Base-by-base conservation (phyloP, 192 early-diverging fungal genomes). In the Coemansia reversa region DNA sequence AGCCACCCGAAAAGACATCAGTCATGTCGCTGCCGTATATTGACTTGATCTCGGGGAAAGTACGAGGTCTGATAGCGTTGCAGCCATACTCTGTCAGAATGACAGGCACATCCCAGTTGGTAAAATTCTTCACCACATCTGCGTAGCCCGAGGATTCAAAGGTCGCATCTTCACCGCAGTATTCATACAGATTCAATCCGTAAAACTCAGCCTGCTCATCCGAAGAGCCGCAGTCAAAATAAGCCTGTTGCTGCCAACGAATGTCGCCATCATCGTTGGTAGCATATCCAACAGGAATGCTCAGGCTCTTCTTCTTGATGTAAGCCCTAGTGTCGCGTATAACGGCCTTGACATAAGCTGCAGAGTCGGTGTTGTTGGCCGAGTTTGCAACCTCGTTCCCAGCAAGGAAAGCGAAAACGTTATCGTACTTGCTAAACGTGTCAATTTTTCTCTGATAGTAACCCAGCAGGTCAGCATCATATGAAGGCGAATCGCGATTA, bases 381-480 rank as follows among this genome's bases (percentile, higher is more conserved):
- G 86, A 81, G 70, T 89, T 90, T 14, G 87, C 86, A 1, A 90
- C 89, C 70, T 92, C 88, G 74, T 92, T 91, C 18, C 90, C 90
- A 22, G 86, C 86, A 72, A 92, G 76, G 70, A 89, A 91, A 7
- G 80, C 89, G 7, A 87, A 58, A 18, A 86, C 76, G 63, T 90
- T 88, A 23, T 72, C 48, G 55, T 89, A 92, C 22, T 82, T 79
- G 33, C 83, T 55, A 61, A 91, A 92, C 2, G 87, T 84, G 63
- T 89, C 87, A 45, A 92, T 84, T 39, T 87, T 87, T 27, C 74
- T 72, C 30, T 63, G 72, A 58, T 83, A 86, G 59, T 84, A 75
- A 61, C 75, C 78, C 70, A 86, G 85, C 32, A 86, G 63, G 39
- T 69, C 71, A 32, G 77, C 66, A 62, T 86, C 82, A 65, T 87